Evolutionary conservation across 2,329 filamentous ascomycete species (phyloP).

Genomic region (Fusarium temperatum): DNA sequence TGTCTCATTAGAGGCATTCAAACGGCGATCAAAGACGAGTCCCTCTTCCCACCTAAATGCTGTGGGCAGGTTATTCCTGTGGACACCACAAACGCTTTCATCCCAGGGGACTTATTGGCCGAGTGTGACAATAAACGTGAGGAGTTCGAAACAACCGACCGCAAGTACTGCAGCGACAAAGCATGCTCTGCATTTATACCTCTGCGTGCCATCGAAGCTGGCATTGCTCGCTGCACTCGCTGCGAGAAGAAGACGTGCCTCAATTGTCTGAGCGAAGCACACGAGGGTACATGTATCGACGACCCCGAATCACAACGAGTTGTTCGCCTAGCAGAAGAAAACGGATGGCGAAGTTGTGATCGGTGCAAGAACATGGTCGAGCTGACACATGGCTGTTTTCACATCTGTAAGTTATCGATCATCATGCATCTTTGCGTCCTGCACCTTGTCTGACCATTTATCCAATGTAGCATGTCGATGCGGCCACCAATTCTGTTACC

Average conservation of each 20-base stretch:
- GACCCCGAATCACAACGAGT: background rate
- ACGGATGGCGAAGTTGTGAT: accelerated
- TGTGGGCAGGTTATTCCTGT: accelerated
- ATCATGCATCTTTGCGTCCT: no score
- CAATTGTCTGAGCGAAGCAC: background rate
- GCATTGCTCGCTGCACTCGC: background rate
- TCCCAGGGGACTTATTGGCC: accelerated
- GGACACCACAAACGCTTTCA: accelerated
- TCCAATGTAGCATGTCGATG: background rate
- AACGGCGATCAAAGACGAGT: background rate
- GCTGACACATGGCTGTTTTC: accelerated
- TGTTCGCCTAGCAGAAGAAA: accelerated
- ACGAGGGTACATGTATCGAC: background rate
- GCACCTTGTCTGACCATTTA: no score
- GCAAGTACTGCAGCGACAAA: accelerated
- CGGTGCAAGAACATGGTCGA: background rate
- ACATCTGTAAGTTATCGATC: background rate
- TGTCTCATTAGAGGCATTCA: background rate
- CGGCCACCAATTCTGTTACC: background rate
- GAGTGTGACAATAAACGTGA: accelerated
- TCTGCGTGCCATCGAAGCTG: background rate
- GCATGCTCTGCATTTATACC: background rate
- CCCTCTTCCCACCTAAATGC: accelerated
- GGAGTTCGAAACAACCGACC: accelerated
- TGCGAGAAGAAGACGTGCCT: background rate